Evolutionary conservation across 2,329 filamentous ascomycete genomes (phyloP).

Genomic region (Sarocladium kiliense): DNA sequence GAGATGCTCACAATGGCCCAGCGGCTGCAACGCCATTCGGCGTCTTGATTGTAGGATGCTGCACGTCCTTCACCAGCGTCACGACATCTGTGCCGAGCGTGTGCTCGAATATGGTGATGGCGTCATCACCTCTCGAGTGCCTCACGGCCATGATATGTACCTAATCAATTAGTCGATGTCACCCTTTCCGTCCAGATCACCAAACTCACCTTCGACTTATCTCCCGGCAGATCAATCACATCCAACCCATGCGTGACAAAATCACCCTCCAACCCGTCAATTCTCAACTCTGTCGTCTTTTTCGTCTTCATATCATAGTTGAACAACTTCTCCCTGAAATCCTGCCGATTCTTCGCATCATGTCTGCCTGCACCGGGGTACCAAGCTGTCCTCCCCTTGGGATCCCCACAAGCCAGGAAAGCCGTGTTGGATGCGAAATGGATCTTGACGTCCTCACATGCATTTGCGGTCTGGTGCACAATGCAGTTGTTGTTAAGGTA

Average conservation of each 20-base stretch:
- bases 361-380: slow-evolving; percentile 3
- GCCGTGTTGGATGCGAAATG: neutral
- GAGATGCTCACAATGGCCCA: slow-evolving; percentile 4
- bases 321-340: slow-evolving; percentile 6
- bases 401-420: slow-evolving; percentile 4
- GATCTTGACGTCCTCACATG: slow-evolving; percentile 2
- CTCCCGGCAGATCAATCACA: neutral
- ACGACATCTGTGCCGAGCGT: slow-evolving; percentile 3
- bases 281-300: neutral
- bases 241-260: slow-evolving; percentile 5
- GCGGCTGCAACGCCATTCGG: neutral
- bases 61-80: slow-evolving; percentile 5
- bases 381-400: neutral
- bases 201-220: neutral
- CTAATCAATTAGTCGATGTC: too few relatives aligned
- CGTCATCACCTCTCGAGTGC: neutral
- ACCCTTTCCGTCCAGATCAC: too few relatives aligned
- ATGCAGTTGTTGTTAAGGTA: neutral
- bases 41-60: slow-evolving; percentile 7
- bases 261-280: slow-evolving; percentile 1
- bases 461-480: neutral
- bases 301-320: neutral
- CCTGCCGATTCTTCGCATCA: neutral
- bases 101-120: slow-evolving; percentile 2
- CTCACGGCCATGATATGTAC: slow-evolving; percentile 6